Percentiles rank a stretch among this genome's conserved stretches.
These are phyloP conservation scores for Antitrichia curtipendula DNA, from an alignment of 225 moss, liverwort and hornwort species.

Conservation along the genomic window DNA sequence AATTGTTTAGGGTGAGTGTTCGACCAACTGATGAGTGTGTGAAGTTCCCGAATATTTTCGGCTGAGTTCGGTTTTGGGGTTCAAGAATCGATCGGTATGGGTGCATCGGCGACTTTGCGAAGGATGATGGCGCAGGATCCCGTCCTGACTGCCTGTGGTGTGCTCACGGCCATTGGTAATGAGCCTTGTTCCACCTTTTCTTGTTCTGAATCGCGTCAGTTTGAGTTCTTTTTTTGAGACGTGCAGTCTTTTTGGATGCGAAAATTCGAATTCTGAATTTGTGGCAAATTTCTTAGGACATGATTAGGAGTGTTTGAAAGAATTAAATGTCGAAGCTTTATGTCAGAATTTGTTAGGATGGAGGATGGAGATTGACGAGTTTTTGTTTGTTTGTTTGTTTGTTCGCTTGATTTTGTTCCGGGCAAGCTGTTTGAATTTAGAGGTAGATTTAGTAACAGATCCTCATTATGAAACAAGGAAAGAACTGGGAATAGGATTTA, in stretches of 20 bases:
- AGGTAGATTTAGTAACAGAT: background rate
- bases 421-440: background rate
- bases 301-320: background rate
- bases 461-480: background rate
- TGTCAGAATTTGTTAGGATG: background rate
- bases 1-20: too few species aligned
- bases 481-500: background rate
- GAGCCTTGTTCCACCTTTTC: background rate
- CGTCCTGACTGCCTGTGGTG: slow-evolving; percentile 29
- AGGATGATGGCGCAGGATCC: slow-evolving; percentile 39
- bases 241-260: background rate
- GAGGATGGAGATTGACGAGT: background rate
- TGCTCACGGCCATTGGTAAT: slow-evolving; percentile 29
- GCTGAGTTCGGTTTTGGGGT: background rate
- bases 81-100: background rate
- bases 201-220: background rate
- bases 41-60: background rate
- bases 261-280: background rate
- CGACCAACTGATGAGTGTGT: too few species aligned
- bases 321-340: background rate
- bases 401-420: background rate
- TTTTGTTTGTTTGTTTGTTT: background rate
- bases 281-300: background rate
- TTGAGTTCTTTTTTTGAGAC: background rate
- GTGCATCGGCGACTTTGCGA: slow-evolving; percentile 8